Evolutionary conservation across 371 early-diverging fungal genomes (phyloP).

Genomic region (Syncephalastrum monosporum): DNA sequence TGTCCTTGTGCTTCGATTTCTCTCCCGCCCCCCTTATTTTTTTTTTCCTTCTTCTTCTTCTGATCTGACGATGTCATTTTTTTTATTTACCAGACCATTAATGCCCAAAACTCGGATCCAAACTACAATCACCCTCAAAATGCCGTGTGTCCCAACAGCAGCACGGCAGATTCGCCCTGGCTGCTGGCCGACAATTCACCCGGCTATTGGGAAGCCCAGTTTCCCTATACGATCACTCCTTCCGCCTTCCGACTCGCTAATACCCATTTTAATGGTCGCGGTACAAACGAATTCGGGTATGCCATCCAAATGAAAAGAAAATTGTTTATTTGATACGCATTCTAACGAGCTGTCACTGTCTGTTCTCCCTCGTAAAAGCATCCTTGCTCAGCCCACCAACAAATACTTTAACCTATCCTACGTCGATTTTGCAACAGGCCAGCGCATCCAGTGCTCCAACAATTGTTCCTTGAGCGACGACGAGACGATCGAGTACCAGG

Average conservation of each 20-base stretch:
- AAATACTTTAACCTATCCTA: slow-evolving; percentile 55
- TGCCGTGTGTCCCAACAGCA: slow-evolving; percentile 44
- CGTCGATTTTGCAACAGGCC: slow-evolving; percentile 52
- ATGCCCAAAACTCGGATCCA: slow-evolving; percentile 27
- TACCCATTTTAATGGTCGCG: slow-evolving; percentile 54
- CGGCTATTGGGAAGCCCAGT: slow-evolving; percentile 66
- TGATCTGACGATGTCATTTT: slow-evolving; percentile 11
- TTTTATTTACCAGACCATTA: slow-evolving; percentile 15
- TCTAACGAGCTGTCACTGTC: neutral
- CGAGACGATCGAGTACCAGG: slow-evolving; percentile 50
- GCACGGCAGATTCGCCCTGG: slow-evolving; percentile 51
- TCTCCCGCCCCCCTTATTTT: slow-evolving; percentile 2
- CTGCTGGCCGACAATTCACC: slow-evolving; percentile 60
- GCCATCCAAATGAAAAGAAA: slow-evolving; percentile 4
- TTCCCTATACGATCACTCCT: slow-evolving; percentile 61
- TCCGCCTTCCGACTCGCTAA: slow-evolving; percentile 70
- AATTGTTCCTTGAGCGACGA: slow-evolving; percentile 58
- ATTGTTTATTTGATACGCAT: slow-evolving; percentile 2
- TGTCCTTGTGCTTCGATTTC: slow-evolving; percentile 3
- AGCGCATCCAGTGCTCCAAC: slow-evolving; percentile 49
- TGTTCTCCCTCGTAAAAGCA: slow-evolving; percentile 9
- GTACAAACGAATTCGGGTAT: slow-evolving; percentile 67
- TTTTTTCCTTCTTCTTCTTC: neutral
- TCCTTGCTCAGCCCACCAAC: slow-evolving; percentile 50
- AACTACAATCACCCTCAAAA: slow-evolving; percentile 45